These are phyloP conservation scores for Penicillium crystallinum DNA, from an alignment of 495 filamentous ascomycete species.

Conservation along the genomic window DNA sequence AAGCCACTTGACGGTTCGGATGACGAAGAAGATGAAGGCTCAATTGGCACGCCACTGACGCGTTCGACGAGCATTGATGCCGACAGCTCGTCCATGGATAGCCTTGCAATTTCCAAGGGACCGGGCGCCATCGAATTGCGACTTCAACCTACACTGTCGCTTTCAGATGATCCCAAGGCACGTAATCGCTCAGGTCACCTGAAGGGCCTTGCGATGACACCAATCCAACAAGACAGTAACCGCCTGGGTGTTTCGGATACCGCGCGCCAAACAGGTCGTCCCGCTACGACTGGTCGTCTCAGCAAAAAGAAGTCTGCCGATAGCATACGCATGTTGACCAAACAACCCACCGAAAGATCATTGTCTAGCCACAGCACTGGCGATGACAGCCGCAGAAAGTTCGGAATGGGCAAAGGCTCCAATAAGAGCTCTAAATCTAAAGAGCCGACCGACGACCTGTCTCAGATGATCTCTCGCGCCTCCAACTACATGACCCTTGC, in stretches of 20 bases:
- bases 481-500: conserved; percentile 97
- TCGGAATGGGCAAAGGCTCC: conserved; percentile 44
- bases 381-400: conserved; percentile 53
- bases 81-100: conserved; percentile 31
- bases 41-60: conserved; percentile 24
- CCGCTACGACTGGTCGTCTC: conserved; percentile 30
- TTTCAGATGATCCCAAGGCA: conserved; percentile 45
- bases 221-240: conserved; percentile 34
- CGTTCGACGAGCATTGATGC: conserved; percentile 23
- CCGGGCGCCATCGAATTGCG: conserved; percentile 70
- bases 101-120: conserved; percentile 40
- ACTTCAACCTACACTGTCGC: conserved; percentile 69
- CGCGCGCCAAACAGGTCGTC: conserved; percentile 20
- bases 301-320: conserved; percentile 64
- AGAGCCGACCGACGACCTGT: conserved; percentile 79
- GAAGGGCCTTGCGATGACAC: conserved; percentile 45
- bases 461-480: conserved; percentile 93
- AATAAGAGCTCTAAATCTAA: conserved; percentile 46
- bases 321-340: conserved; percentile 51
- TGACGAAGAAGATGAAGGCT: conserved; percentile 43
- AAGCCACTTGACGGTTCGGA: conserved; percentile 53
- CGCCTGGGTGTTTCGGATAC: conserved; percentile 35
- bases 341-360: conserved; percentile 44
- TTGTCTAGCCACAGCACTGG: conserved; percentile 45
- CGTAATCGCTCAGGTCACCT: conserved; percentile 29